phyloP scores from a whole-genome alignment of 345 rosid species.

The Euphorbia tirucalli region DNA sequence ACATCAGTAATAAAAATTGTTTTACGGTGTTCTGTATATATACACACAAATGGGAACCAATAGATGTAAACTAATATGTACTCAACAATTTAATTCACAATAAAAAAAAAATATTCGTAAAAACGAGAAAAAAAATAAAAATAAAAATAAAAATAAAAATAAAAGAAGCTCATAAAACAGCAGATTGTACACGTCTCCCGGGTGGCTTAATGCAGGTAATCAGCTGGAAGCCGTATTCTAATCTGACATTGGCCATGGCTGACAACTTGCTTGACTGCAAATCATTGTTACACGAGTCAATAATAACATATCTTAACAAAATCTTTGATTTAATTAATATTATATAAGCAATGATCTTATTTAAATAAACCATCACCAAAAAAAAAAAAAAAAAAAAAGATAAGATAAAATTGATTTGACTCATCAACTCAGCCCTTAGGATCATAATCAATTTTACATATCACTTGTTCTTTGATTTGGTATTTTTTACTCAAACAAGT shows the following conservation, averaged over 20 bases:
- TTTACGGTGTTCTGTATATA: background rate
- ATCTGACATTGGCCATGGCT: conserved; percentile 44
- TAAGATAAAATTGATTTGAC: too few relatives aligned
- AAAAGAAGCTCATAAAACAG: background rate
- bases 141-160: background rate
- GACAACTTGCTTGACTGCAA: conserved; percentile 53
- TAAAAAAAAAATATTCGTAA: background rate
- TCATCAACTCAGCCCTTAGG: too few relatives aligned
- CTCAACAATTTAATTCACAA: background rate
- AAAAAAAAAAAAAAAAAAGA: too few relatives aligned
- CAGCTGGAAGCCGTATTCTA: conserved; percentile 5
- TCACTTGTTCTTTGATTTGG: too few relatives aligned
- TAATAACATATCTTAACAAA: background rate
- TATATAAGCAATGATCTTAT: background rate
- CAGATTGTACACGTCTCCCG: background rate
- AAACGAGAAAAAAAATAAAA: too few relatives aligned
- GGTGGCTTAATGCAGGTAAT: background rate
- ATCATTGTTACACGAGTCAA: background rate
- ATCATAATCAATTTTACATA: too few relatives aligned
- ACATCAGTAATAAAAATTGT: background rate
- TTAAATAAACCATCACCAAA: too few relatives aligned
- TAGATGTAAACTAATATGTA: background rate
- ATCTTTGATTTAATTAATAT: too few relatives aligned
- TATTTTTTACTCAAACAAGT: too few relatives aligned
- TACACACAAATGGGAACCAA: background rate